A percentile compares a stretch with the other conserved stretches of the same genome.
Evolutionary conservation across 352 stramenopile genomes (phyloP).

Genomic region (Globisporangium cederbergense): DNA sequence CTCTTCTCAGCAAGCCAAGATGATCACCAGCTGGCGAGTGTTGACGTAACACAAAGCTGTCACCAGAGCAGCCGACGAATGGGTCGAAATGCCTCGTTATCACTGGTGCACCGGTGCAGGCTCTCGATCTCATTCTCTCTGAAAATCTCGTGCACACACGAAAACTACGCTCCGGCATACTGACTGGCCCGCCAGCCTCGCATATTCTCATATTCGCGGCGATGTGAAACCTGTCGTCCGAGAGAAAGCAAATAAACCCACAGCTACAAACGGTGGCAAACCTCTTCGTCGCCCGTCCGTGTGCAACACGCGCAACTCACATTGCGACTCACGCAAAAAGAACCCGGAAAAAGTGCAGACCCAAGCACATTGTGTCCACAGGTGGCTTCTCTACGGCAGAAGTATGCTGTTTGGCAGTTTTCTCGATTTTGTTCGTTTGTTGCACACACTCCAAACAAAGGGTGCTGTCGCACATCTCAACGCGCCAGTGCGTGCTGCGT

Average conservation of each 20-base stretch:
- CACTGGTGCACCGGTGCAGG: too few species aligned
- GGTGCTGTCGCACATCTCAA: conserved; percentile 13
- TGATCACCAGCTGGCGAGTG: too few species aligned
- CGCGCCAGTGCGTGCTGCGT: background rate
- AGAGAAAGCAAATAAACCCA: too few species aligned
- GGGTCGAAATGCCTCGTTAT: too few species aligned
- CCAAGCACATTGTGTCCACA: background rate
- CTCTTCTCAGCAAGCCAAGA: too few species aligned
- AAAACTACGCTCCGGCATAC: background rate
- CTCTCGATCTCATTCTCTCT: too few species aligned
- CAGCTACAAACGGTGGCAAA: too few species aligned
- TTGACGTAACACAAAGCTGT: too few species aligned
- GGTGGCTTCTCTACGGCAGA: background rate
- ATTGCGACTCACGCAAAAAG: background rate
- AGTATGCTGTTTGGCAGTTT: conserved; percentile 5
- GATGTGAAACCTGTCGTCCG: too few species aligned
- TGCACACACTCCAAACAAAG: conserved; percentile 4
- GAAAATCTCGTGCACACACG: background rate
- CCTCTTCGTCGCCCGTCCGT: too few species aligned
- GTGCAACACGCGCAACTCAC: too few species aligned
- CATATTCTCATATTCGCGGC: background rate
- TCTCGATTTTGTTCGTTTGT: conserved; percentile 10
- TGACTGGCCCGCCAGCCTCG: background rate
- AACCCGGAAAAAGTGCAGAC: background rate
- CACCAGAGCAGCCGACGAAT: too few species aligned